phyloP scores from a whole-genome alignment of 768 basidiomycete species.

The Collybia sordida region DNA sequence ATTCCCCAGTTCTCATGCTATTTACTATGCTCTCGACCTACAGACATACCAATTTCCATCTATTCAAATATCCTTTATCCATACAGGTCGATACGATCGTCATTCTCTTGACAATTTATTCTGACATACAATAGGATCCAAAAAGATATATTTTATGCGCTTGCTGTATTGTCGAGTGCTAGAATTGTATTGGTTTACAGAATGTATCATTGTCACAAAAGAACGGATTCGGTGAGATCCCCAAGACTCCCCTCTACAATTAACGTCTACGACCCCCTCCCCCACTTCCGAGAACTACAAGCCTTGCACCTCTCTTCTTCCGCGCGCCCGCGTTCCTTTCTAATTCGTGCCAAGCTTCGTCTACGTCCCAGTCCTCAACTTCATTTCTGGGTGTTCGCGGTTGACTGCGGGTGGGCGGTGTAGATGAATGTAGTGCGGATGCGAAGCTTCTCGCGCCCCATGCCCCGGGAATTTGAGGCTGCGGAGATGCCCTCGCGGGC shows the following conservation, averaged over 20 bases:
- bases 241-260: not conserved
- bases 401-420: constrained; percentile 26
- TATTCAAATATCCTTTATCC: constrained; percentile 7
- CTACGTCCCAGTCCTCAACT: constrained; percentile 72
- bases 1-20: constrained; percentile 5
- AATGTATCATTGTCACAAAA: not conserved
- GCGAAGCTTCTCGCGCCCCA: constrained; percentile 87
- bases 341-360: constrained; percentile 79
- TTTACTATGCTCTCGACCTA: constrained; percentile 10
- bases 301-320: constrained; percentile 59
- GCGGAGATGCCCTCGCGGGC: constrained; percentile 8
- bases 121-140: constrained; percentile 11
- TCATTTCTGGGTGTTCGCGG: constrained; percentile 29
- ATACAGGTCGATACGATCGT: constrained; percentile 2
- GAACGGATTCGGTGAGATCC: not conserved
- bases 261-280: constrained; percentile 49
- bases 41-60: constrained; percentile 16
- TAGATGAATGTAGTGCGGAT: constrained; percentile 63
- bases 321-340: constrained; percentile 57
- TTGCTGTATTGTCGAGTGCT: constrained; percentile 12
- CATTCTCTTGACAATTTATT: not conserved
- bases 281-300: constrained; percentile 74
- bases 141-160: constrained; percentile 8
- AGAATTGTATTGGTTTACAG: not conserved
- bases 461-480: constrained; percentile 44